A percentile compares a stretch with the other conserved stretches of the same genome.
phyloP scores from a whole-genome alignment of 768 basidiomycete genomes.

The Amanita rubescens region DNA sequence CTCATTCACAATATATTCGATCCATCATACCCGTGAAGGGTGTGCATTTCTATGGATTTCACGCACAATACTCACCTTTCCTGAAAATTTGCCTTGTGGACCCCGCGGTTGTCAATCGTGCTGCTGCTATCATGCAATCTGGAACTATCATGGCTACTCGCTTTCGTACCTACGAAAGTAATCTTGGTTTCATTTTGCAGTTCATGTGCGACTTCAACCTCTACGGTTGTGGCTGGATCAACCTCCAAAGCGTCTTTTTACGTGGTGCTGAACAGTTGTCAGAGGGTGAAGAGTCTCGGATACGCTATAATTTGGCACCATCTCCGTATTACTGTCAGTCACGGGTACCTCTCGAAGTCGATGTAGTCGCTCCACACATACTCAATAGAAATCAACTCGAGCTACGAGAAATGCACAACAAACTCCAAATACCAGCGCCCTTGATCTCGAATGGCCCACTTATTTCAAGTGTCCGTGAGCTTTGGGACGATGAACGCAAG shows the following conservation, averaged over 20 bases:
- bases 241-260: conserved; percentile 60
- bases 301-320: conserved; percentile 10
- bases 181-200: conserved; percentile 82
- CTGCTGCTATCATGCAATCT: conserved; percentile 70
- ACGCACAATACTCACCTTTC: conserved; percentile 76
- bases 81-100: conserved; percentile 78
- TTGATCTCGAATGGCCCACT: conserved; percentile 57
- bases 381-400: conserved; percentile 68
- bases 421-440: conserved; percentile 60
- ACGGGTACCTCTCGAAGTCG: conserved; percentile 71
- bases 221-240: conserved; percentile 89
- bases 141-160: conserved; percentile 76
- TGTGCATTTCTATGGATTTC: conserved; percentile 94
- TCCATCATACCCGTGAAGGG: conserved; percentile 86
- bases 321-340: conserved; percentile 65
- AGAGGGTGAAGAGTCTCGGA: conserved; percentile 25
- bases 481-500: conserved; percentile 94
- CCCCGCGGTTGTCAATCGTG: conserved; percentile 60
- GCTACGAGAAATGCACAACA: conserved; percentile 55
- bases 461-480: conserved; percentile 81
- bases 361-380: conserved; percentile 75
- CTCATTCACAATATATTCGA: conserved; percentile 56
- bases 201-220: conserved; percentile 94
- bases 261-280: conserved; percentile 31
- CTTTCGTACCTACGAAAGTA: conserved; percentile 82